Evolutionary conservation across 305 asterid genomes (phyloP).

Genomic region (Fraxinus velutina): DNA sequence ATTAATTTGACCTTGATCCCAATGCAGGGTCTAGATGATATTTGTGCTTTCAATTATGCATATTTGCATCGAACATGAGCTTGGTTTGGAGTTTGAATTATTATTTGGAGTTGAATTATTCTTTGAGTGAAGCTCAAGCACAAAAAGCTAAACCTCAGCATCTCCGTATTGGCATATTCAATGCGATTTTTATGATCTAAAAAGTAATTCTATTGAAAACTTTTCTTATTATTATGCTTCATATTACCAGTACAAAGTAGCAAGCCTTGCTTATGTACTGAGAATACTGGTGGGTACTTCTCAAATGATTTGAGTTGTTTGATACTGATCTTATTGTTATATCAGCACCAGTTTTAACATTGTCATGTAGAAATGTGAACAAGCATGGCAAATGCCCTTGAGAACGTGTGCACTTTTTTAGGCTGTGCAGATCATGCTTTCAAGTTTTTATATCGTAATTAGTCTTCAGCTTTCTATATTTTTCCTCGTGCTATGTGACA

Average conservation of each 20-base stretch:
- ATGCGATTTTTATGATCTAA: neutral
- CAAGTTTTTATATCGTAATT: neutral
- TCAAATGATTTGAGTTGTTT: neutral
- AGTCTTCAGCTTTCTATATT: conserved; percentile 13
- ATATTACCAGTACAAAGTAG: neutral
- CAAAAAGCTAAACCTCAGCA: neutral
- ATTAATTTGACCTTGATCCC: neutral
- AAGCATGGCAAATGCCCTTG: neutral
- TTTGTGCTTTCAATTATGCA: neutral
- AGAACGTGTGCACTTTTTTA: neutral
- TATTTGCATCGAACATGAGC: neutral
- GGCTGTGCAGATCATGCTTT: neutral
- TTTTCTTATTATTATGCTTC: neutral
- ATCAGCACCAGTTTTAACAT: neutral
- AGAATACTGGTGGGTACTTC: neutral
- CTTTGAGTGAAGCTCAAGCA: neutral
- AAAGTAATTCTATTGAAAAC: neutral
- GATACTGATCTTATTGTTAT: neutral
- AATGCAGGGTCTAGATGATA: neutral
- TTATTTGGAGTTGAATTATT: neutral
- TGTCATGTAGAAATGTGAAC: neutral
- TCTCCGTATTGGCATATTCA: neutral
- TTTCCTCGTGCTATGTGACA: conserved; percentile 31
- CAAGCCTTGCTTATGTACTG: neutral
- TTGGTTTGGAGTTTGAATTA: neutral